Evolutionary conservation across 805 yeast genomes (phyloP).

Genomic region (Candida verbasci): DNA sequence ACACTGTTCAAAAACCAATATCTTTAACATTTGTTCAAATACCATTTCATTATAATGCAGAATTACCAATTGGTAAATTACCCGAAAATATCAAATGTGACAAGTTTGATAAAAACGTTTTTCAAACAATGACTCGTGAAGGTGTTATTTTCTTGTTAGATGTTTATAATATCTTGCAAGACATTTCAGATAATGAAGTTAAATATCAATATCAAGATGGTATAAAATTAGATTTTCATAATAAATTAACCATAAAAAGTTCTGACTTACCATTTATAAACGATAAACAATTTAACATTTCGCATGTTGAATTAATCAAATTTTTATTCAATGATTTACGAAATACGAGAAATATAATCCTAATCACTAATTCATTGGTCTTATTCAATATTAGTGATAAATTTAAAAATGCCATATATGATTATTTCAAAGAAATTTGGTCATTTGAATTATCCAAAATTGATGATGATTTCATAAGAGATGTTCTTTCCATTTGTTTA

Average conservation of each 20-base stretch:
- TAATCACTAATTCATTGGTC: background rate
- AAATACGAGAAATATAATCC: background rate
- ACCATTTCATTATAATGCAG: background rate
- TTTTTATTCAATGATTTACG: background rate
- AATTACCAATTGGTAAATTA: background rate
- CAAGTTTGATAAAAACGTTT: background rate
- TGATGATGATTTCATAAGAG: slow-evolving; percentile 1
- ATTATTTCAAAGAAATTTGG: slow-evolving; percentile 4
- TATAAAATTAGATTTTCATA: slow-evolving; percentile 3
- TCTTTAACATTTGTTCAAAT: background rate
- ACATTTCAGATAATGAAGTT: background rate
- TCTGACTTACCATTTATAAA: background rate
- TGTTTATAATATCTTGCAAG: slow-evolving; percentile 1
- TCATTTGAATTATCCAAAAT: background rate
- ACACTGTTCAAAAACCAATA: background rate
- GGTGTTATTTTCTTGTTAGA: slow-evolving; percentile 1
- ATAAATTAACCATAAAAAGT: background rate
- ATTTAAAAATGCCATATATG: background rate
- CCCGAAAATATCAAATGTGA: too few species aligned
- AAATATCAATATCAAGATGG: background rate
- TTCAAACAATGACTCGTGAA: background rate
- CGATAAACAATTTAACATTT: background rate
- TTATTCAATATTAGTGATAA: background rate
- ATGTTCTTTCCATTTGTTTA: slow-evolving; percentile 3
- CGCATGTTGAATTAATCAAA: background rate